Conservation (phyloP, 2,329 filamentous ascomycete species). For the Neocatenulostroma microsporum region DNA sequence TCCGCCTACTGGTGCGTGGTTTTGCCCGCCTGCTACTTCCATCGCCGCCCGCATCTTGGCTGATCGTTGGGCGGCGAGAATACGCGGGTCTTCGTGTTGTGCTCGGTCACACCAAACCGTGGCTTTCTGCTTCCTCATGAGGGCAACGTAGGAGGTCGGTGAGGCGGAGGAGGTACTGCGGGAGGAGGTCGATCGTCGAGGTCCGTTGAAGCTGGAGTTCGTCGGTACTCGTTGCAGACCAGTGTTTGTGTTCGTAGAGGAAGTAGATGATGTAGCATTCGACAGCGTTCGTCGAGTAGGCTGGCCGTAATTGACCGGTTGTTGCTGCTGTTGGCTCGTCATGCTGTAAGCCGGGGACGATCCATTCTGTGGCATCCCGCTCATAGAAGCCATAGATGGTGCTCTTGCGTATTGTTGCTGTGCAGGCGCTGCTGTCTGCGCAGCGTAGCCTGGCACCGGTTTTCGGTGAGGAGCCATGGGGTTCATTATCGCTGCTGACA, state of each 20-base stretch:
- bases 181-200: slow-evolving; percentile 70
- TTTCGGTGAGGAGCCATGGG: slow-evolving; percentile 12
- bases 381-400: not conserved
- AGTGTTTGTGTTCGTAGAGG: slow-evolving; percentile 46
- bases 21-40: slow-evolving; percentile 64
- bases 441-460: slow-evolving; percentile 10
- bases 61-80: slow-evolving; percentile 72
- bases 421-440: not conserved
- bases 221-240: slow-evolving; percentile 42
- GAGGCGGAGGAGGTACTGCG: slow-evolving; percentile 54
- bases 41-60: slow-evolving; percentile 80
- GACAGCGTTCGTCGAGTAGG: slow-evolving; percentile 50
- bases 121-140: slow-evolving; percentile 94
- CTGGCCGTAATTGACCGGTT: slow-evolving; percentile 6
- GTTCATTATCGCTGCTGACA: slow-evolving; percentile 13
- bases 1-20: slow-evolving; percentile 17
- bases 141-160: slow-evolving; percentile 77
- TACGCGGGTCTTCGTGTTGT: slow-evolving; percentile 81
- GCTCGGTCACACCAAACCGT: slow-evolving; percentile 97
- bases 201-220: slow-evolving; percentile 27
- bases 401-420: slow-evolving; percentile 4
- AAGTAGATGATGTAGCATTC: slow-evolving; percentile 64
- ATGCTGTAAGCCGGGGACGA: slow-evolving; percentile 3
- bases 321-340: slow-evolving; percentile 6
- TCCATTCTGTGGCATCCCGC: slow-evolving; percentile 4